These are phyloP conservation scores for Monoraphidium neglectum DNA, from an alignment of 139 green algal genomes.

Conservation along the genomic window DNA sequence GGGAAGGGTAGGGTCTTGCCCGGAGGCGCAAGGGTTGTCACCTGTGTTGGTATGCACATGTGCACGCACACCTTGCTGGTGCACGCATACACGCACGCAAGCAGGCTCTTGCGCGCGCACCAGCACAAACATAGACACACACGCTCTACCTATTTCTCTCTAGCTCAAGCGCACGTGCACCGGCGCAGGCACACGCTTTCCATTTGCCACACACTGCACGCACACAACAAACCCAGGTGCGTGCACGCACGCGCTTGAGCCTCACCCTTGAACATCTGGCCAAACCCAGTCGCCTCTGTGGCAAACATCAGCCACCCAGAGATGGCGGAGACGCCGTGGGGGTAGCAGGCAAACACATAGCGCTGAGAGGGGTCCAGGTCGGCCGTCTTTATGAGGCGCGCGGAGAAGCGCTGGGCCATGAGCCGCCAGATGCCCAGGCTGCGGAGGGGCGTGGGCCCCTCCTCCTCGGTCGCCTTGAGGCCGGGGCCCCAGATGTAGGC, in stretches of 20 bases:
- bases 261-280: conserved; percentile 41
- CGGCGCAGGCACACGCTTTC: too few relatives aligned
- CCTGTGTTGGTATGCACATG: too few relatives aligned
- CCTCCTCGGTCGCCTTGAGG: background rate
- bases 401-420: conserved; percentile 48
- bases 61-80: too few relatives aligned
- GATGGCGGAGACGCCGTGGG: conserved; percentile 49
- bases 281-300: conserved; percentile 52
- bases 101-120: too few relatives aligned
- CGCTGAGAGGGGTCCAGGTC: conserved; percentile 46
- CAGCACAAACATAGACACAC: too few relatives aligned
- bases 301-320: conserved; percentile 50
- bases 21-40: too few relatives aligned
- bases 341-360: conserved; percentile 60
- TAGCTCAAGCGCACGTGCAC: too few relatives aligned
- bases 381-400: conserved; percentile 51
- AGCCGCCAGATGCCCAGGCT: conserved; percentile 51
- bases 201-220: too few relatives aligned
- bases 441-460: background rate
- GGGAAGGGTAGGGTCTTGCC: background rate
- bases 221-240: too few relatives aligned
- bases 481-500: conserved; percentile 1
- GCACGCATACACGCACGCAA: too few relatives aligned
- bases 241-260: too few relatives aligned
- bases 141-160: too few relatives aligned